These are phyloP conservation scores for Pseudognaphalium luteoalbum DNA, from an alignment of 129 eudicot genomes.

Conservation along the genomic window DNA sequence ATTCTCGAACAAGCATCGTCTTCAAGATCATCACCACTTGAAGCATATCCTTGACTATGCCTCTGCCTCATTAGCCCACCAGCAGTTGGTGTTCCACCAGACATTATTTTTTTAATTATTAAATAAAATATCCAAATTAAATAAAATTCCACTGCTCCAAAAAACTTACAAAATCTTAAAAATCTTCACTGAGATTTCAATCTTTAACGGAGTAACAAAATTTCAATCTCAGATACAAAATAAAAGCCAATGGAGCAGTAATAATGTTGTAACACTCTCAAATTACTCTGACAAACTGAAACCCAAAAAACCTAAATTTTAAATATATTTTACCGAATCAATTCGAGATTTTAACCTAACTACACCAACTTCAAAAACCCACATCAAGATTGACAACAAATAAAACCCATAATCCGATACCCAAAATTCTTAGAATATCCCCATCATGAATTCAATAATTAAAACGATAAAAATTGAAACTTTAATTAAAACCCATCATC, in stretches of 20 bases:
- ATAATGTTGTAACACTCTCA: background rate
- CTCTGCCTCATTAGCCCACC: slow-evolving; percentile 82
- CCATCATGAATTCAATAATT: slow-evolving; percentile 33
- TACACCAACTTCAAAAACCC: slow-evolving; percentile 40
- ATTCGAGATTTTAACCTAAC: slow-evolving; percentile 36
- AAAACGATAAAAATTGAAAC: background rate
- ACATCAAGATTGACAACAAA: slow-evolving; percentile 24
- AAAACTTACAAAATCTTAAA: slow-evolving; percentile 1
- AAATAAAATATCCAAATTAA: background rate
- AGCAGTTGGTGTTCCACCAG: slow-evolving; percentile 84
- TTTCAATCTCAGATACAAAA: slow-evolving; percentile 13
- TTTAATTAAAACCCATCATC: slow-evolving; percentile 27
- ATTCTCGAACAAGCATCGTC: slow-evolving; percentile 86
- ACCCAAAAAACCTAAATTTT: slow-evolving; percentile 17
- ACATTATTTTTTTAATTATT: slow-evolving; percentile 47
- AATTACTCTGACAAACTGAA: slow-evolving; percentile 18
- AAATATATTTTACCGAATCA: slow-evolving; percentile 1
- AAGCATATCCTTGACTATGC: slow-evolving; percentile 85
- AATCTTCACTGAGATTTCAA: slow-evolving; percentile 5
- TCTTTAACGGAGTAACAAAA: background rate
- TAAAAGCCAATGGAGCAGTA: slow-evolving; percentile 26
- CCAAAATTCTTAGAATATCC: slow-evolving; percentile 34
- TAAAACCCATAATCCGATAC: slow-evolving; percentile 30
- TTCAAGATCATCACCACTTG: slow-evolving; percentile 89
- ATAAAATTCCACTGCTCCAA: slow-evolving; percentile 26